Base-by-base conservation (phyloP, 2,329 filamentous ascomycete genomes). In the Penicillium occitanis region DNA sequence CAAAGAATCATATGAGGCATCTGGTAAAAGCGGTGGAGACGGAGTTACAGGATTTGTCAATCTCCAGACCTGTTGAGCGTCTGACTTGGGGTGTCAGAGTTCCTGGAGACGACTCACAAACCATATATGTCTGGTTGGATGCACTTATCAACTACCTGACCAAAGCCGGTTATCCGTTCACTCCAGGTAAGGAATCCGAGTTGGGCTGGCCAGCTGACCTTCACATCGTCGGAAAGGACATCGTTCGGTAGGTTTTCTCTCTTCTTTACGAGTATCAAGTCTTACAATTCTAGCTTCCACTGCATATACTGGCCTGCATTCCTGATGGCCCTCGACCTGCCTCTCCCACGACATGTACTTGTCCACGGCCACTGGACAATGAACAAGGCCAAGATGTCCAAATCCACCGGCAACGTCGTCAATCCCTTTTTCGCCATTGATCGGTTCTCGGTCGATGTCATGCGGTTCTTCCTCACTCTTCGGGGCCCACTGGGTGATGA, bases 231-330 rank as follows among this genome's bases (percentile, higher is more conserved):
- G 95, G 95, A 59, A 99, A 99, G 79, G 95, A 99, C 76, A 99
- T 99, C 70, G 84, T 96, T 66, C 90, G 93, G 78, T 82, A 73
- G 68, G 73, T 69, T 55, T 70, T 25, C 40, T 7, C 10, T 51
- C 3, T 22, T 37, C 25, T 22, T 7, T 25, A 40, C 3, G 11
- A 25, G 19, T 17, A 51, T 33, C 25, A 53, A 53, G 14, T 5
- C 61, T 60, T 42, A 57, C 14, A 8, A 17, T 58, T 14, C 5
- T 65, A 82, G 84, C 19, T 99, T 99, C 78, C 96, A 99, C 76
- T 94, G 92, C 77, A 89, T 99, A 58, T 99, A 99, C 82, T 99
- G 96, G 95, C 95, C 95, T 0, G 95, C 95, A 3, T 90, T 99
- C 71, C 87, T 99, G 17, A 90, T 99, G 85, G 94, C 95, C 1